Evolutionary conservation across 208 protist genomes (phyloP).

Genomic region (Leishmania major): DNA sequence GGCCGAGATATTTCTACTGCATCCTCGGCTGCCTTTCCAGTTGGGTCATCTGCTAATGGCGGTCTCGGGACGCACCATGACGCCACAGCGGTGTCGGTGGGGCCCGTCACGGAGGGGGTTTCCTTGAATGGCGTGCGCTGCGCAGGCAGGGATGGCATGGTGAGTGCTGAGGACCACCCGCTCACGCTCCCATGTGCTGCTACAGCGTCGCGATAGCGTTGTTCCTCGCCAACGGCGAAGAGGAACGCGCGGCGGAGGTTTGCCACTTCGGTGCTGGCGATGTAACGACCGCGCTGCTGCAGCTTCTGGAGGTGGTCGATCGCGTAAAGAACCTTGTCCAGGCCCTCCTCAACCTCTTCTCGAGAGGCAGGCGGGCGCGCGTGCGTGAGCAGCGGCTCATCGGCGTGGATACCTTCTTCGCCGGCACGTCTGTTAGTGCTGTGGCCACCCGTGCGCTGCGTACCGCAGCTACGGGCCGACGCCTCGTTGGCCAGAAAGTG

Average conservation of each 20-base stretch:
- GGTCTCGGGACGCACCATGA: no score
- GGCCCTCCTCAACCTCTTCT: constrained; percentile 60
- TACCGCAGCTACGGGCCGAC: constrained; percentile 4
- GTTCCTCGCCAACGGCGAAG: constrained; percentile 47
- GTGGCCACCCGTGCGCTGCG: constrained; percentile 1
- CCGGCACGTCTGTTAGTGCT: constrained; percentile 13
- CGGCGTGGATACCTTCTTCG: background rate
- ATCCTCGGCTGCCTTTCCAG: background rate
- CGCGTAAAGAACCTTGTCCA: constrained; percentile 56
- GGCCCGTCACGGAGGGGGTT: background rate
- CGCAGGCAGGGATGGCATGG: constrained; percentile 1
- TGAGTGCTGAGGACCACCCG: background rate
- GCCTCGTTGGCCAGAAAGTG: constrained; percentile 22
- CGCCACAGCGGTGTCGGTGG: background rate
- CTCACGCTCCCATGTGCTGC: constrained; percentile 5
- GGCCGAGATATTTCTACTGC: background rate
- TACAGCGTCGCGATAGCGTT: constrained; percentile 19
- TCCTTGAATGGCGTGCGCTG: background rate
- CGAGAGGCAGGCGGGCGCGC: constrained; percentile 25
- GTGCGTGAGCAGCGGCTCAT: constrained; percentile 16
- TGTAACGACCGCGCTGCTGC: constrained; percentile 35
- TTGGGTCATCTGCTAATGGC: background rate
- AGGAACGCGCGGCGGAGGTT: constrained; percentile 61
- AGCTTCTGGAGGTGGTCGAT: constrained; percentile 52
- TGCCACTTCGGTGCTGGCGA: constrained; percentile 51